A percentile compares a stretch with the other conserved stretches of the same genome.
These are phyloP conservation scores for Cladosporium austrohemisphaericum DNA, from an alignment of 2,329 filamentous ascomycete species.

Conservation along the genomic window DNA sequence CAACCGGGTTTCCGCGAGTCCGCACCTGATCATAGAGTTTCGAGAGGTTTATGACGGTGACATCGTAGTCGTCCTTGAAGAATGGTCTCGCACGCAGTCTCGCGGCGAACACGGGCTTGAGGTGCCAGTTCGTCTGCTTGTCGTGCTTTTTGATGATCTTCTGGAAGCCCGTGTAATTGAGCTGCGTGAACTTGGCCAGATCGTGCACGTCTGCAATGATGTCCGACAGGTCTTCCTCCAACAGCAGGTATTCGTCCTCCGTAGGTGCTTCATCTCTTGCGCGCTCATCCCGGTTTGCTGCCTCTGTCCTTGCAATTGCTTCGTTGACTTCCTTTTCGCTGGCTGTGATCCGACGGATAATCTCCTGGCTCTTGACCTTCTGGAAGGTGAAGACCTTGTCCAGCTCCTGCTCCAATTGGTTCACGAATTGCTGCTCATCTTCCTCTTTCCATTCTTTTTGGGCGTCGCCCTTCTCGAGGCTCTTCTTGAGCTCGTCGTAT, in stretches of 20 bases:
- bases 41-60: slow-evolving; percentile 89
- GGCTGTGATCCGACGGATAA: slow-evolving; percentile 80
- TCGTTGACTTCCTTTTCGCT: slow-evolving; percentile 87
- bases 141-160: slow-evolving; percentile 99
- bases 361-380: slow-evolving; percentile 94
- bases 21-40: slow-evolving; percentile 92
- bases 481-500: slow-evolving; percentile 88
- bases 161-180: slow-evolving; percentile 98
- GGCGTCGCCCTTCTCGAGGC: slow-evolving; percentile 55
- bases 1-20: slow-evolving; percentile 85
- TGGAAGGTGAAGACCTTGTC: slow-evolving; percentile 98
- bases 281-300: slow-evolving; percentile 31
- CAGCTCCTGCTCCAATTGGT: slow-evolving; percentile 81
- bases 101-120: slow-evolving; percentile 93
- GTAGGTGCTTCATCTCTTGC: slow-evolving; percentile 51
- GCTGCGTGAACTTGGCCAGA: slow-evolving; percentile 92
- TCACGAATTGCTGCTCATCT: slow-evolving; percentile 84
- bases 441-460: slow-evolving; percentile 79
- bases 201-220: slow-evolving; percentile 99
- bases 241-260: slow-evolving; percentile 88
- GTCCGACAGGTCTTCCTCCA: slow-evolving; percentile 93
- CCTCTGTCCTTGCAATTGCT: slow-evolving; percentile 67
- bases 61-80: slow-evolving; percentile 98
- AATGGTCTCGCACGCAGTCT: slow-evolving; percentile 94
- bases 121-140: slow-evolving; percentile 90